Evolutionary conservation across 177 flowering plant genomes (phyloP), one percentile per base, ranked within the genome.

Genomic region (Vitis hybrid): DNA sequence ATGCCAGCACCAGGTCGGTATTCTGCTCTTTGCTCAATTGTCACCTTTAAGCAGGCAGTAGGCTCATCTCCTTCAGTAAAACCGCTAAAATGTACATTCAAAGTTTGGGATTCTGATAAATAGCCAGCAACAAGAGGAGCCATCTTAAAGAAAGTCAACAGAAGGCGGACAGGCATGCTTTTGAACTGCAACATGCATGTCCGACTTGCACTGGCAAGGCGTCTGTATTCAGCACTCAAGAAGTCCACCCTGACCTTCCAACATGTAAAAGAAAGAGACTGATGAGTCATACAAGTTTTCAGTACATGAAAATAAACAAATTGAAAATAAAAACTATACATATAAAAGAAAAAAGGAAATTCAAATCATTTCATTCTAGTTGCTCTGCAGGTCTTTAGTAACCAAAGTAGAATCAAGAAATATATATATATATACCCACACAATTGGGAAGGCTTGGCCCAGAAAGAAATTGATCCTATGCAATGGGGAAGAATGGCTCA

Each of bases 11-110:
- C 93, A 49, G 86, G 78, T 6, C 61, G 72, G 70, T 64, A 91
- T 71, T 90, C 91, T 73, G 99, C 98, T 64, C 97, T 82, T 66
- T 82, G 96, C 69, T 91, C 93, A 56, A 96, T 74, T 15, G 72
- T 50, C 22, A 90, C 92, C 79, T 65, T 89, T 62, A 96, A 60
- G 81, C 89, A 90, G 12, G 92, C 73, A n/a, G 97, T 87, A 19
- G 97, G 90, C 0, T 76, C 72, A 13, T 64, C 59, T 51, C 88
- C 87, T 81, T 90, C 95, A 14, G 63, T 71, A 16, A 86, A 83
- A 2, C 89, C 89, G 67, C 61, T 77, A 73, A 91, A 74, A 52
- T 78, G 85, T 56, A 92, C 19, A 18, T 81, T 70, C 18, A 90
- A 64, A 26, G 74, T 82, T 72, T 93, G 98, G 49, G 97, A 74